phyloP scores from a whole-genome alignment of 768 basidiomycete genomes.

The Hortiboletus campestris region DNA sequence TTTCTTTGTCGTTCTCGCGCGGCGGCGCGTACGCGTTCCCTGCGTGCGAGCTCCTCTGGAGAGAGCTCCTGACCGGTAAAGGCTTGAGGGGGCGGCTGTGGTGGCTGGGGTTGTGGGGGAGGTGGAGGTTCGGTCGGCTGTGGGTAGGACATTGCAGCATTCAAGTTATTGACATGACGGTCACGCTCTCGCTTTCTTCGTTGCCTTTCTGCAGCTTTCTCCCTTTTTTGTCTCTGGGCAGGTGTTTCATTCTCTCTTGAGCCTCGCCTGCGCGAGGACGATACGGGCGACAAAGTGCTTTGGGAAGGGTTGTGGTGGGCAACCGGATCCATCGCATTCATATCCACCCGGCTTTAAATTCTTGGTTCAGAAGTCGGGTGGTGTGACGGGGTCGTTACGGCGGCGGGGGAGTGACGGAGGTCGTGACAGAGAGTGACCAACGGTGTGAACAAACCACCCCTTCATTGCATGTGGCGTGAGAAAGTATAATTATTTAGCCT shows the following conservation, averaged over 20 bases:
- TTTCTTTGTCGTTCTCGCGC: conserved; percentile 82
- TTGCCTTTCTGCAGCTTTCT: conserved; percentile 86
- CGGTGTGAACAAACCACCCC: conserved; percentile 20
- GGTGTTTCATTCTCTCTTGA: conserved; percentile 73
- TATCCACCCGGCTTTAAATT: conserved; percentile 12
- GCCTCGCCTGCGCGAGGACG: conserved; percentile 47
- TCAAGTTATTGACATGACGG: conserved; percentile 41
- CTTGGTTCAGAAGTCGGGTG: conserved; percentile 15
- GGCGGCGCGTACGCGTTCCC: conserved; percentile 71
- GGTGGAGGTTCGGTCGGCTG: conserved; percentile 33
- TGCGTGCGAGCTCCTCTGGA: conserved; percentile 63
- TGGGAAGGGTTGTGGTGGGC: conserved; percentile 33
- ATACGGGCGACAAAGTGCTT: conserved; percentile 30
- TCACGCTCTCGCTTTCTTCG: conserved; percentile 78
- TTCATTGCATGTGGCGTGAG: conserved; percentile 25
- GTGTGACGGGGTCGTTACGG: conserved; percentile 36
- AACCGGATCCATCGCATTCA: conserved; percentile 36
- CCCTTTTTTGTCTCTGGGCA: conserved; percentile 70
- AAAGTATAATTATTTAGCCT: neutral
- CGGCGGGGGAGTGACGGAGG: conserved; percentile 34
- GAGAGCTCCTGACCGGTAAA: conserved; percentile 41
- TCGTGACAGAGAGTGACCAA: conserved; percentile 35
- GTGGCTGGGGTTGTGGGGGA: conserved; percentile 33
- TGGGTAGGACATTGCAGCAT: conserved; percentile 44
- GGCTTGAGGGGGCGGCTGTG: conserved; percentile 23